Percentiles rank a stretch among this genome's conserved stretches.
Evolutionary conservation across 129 eudicot genomes (phyloP).

Genomic region (Pseudognaphalium luteoalbum): DNA sequence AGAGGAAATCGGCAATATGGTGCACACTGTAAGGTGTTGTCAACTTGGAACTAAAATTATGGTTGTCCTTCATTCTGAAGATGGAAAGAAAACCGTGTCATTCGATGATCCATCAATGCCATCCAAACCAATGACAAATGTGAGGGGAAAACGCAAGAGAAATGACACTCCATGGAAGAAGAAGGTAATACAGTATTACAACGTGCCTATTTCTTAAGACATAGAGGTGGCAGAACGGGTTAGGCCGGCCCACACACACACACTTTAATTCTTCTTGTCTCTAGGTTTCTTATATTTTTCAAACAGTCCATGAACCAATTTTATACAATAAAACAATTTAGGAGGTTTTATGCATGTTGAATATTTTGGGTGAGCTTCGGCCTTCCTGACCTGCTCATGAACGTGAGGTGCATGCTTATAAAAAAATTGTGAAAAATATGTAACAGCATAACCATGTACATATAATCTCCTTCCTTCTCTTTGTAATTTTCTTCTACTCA

Average conservation of each 20-base stretch:
- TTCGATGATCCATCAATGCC: conserved; percentile 15
- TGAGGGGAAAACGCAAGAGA: conserved; percentile 23
- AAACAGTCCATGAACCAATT: background rate
- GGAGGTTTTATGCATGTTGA: background rate
- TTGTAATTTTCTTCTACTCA: background rate
- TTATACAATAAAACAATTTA: background rate
- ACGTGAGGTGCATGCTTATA: too few species aligned
- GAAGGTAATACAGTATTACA: background rate
- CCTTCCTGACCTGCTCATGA: background rate
- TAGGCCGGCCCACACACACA: background rate
- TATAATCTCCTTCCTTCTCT: conserved; percentile 20
- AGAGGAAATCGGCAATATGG: background rate
- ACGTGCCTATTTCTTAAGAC: conserved; percentile 2
- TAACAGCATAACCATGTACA: background rate
- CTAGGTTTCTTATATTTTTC: background rate
- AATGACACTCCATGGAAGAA: background rate
- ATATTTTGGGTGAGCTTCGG: background rate
- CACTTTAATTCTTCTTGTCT: background rate
- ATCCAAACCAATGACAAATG: background rate
- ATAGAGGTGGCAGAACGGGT: background rate
- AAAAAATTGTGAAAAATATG: too few species aligned
- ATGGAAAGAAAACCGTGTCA: background rate
- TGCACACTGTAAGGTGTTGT: background rate
- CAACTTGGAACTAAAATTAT: background rate
- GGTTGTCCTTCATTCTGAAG: conserved; percentile 2